These are phyloP conservation scores for Apophysomyces variabilis DNA, from an alignment of 371 early-diverging fungal species.

Conservation along the genomic window DNA sequence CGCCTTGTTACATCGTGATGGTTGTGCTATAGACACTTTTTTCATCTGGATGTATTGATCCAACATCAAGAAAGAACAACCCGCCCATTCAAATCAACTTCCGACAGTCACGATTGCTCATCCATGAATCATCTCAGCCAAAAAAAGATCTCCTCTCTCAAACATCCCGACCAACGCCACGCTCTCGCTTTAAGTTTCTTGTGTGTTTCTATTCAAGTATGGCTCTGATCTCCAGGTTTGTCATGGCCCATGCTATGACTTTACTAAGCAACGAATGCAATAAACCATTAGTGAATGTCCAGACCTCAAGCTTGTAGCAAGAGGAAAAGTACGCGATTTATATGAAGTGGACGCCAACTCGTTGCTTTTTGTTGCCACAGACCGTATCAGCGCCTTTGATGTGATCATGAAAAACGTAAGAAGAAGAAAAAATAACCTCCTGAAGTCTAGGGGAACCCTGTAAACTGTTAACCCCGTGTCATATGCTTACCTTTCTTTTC, in stretches of 20 bases:
- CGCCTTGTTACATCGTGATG: too few relatives aligned
- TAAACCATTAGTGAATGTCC: conserved; percentile 74
- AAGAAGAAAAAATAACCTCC: not conserved
- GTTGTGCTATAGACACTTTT: too few relatives aligned
- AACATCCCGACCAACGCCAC: not conserved
- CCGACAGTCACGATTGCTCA: conserved; percentile 12
- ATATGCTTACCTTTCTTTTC: conserved; percentile 3
- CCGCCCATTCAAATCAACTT: not conserved
- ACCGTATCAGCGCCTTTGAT: conserved; percentile 96
- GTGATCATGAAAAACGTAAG: conserved; percentile 97
- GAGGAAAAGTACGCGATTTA: conserved; percentile 97
- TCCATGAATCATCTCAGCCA: not conserved
- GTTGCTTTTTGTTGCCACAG: conserved; percentile 96
- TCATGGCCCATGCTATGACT: not conserved
- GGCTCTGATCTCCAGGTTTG: conserved; percentile 6
- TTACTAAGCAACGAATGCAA: too few relatives aligned
- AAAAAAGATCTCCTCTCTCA: not conserved
- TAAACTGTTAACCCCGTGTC: not conserved
- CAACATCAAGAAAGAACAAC: too few relatives aligned
- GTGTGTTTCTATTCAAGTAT: not conserved
- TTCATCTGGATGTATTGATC: too few relatives aligned
- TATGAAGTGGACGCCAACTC: conserved; percentile 88
- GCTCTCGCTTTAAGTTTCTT: not conserved
- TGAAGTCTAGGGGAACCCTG: not conserved
- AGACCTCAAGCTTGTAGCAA: conserved; percentile 89